Base-by-base conservation (phyloP, 176 grass and related monocot species). In the Dendrocalamus sinicus region DNA sequence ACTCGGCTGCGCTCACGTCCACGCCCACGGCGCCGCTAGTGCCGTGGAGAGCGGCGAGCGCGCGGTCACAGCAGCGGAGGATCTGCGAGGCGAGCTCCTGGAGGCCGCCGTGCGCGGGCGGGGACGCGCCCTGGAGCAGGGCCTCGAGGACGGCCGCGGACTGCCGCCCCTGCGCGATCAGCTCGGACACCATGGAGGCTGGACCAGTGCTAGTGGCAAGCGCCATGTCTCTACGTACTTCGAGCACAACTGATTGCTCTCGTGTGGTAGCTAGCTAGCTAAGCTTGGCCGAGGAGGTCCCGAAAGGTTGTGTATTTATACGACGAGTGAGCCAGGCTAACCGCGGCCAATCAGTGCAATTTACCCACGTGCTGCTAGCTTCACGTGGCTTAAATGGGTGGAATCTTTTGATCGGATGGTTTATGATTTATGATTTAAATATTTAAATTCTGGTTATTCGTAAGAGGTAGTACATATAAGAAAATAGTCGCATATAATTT, bases 51-150 rank as follows among this genome's bases (percentile, higher is more conserved):
- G 41, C 75, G 19, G 50, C 75, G 75, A 86, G 84, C 8, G 84
- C 84, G 53, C 84, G 64, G 84, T 86, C 75, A 41, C 23, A 86
- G 66, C 75, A 86, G 65, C 41, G 75, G 2, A 78, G 66, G 65
- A 86, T 71, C 66, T 86, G 40, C 6, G 65, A 41, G 26, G 84
- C 52, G 66, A 86, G 84, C 10, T 54, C 30, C 9, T 10, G 72
- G 12, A 44, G 6, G 19, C 14, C 60, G 45, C 8, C 46, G 30
- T 50, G 72, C 65, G 57, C 22, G 17, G 52, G 16, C 5, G 15
- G 11, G 14, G 73, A 54, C 59, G 47, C n/a, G 48, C 35, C 62
- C 13, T 45, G 62, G 22, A 84, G 73, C 8, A 85, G 20, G n/a
- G 62, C 62, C 62, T 77, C 62, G 14, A 85, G 83, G 10, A n/a